A percentile compares a stretch with the other conserved stretches of the same genome.
Conservation (phyloP, 352 stramenopile species). For the Globisporangium splendens region DNA sequence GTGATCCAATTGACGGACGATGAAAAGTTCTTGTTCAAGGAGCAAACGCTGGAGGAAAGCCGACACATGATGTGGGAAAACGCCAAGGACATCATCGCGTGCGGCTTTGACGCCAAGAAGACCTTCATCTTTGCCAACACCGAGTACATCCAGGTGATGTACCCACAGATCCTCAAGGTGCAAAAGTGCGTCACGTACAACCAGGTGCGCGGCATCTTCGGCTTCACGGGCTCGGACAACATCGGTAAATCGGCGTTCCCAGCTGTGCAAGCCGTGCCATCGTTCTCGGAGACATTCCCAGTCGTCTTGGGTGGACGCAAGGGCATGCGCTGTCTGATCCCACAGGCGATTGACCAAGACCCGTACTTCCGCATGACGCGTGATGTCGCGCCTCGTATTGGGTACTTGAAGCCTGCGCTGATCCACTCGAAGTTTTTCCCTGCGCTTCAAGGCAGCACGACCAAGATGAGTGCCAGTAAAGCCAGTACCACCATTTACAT, state of each 20-base stretch:
- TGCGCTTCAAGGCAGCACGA: constrained; percentile 93
- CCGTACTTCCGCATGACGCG: constrained; percentile 98
- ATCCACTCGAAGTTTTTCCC: constrained; percentile 99
- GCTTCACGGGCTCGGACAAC: constrained; percentile 97
- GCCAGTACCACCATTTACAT: constrained; percentile 98
- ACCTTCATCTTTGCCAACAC: constrained; percentile 99
- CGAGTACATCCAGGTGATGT: constrained; percentile 99
- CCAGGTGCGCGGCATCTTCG: constrained; percentile 98
- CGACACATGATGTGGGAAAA: constrained; percentile 97
- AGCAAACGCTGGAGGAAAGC: constrained; percentile 88
- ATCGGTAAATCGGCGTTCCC: constrained; percentile 99
- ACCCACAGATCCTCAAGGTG: constrained; percentile 99
- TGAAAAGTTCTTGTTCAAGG: constrained; percentile 99
- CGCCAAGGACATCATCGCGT: constrained; percentile 99
- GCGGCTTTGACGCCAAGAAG: constrained; percentile 95
- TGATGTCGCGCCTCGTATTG: constrained; percentile 97
- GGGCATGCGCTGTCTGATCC: constrained; percentile 97
- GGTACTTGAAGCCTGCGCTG: constrained; percentile 94
- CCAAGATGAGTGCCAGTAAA: constrained; percentile 99
- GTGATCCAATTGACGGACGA: constrained; percentile 99
- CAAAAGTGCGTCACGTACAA: constrained; percentile 99
- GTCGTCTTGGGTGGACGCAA: constrained; percentile 82
- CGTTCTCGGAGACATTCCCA: constrained; percentile 97
- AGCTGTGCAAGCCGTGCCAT: constrained; percentile 96
- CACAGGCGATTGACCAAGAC: constrained; percentile 99